Base-by-base conservation (phyloP, 116 monocot species). In the Trichopus zeylanicus region DNA sequence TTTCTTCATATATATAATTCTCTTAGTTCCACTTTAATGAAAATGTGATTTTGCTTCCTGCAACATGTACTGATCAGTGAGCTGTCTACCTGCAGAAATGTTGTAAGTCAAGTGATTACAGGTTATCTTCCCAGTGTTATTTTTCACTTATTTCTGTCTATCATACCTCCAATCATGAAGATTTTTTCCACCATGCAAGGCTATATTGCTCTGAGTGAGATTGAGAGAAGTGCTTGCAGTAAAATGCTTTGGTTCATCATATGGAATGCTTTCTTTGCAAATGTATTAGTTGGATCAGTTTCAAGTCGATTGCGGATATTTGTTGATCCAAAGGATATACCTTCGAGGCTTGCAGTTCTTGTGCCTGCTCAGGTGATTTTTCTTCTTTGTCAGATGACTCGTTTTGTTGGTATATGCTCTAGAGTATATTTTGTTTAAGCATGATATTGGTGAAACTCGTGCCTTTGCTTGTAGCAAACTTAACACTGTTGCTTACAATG, bases 121-220 rank as follows among this genome's bases (percentile, higher is more conserved):
- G 99, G 99, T 32, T 99, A 99, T 69, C 85, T 99, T 70, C 99
- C 99, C 25, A 92, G 92, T 77, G 78, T 88, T 21, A 76, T 99
- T 78, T 92, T 99, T 71, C 78, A 78, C 19, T 28, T 80, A 32
- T 74, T 92, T 78, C 59, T 88, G 39, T 75, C 80, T 20, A 19
- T 55, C 26, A 72, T 91, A 25, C 92, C 99, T 67, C 77, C 99
- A 1, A 67, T 88, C 65, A 99, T 99, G 99, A 99, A 81, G 73
- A 23, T 77, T 20, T 86, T 99, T 61, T 99, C 99, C 9, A 85
- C 75, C 30, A 99, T 99, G 76, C 85, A 92, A 92, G 99, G 99
- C 33, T 82, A 73, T 68, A 80, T 92, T 53, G 60, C 99, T 27
- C 42, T 56, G 48, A 88, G 88, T 73, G 73, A 78, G 69, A 88